A percentile compares a stretch with the other conserved stretches of the same genome.
Evolutionary conservation across 2,329 filamentous ascomycete genomes (phyloP).

Genomic region (Xylariaceae sp.): DNA sequence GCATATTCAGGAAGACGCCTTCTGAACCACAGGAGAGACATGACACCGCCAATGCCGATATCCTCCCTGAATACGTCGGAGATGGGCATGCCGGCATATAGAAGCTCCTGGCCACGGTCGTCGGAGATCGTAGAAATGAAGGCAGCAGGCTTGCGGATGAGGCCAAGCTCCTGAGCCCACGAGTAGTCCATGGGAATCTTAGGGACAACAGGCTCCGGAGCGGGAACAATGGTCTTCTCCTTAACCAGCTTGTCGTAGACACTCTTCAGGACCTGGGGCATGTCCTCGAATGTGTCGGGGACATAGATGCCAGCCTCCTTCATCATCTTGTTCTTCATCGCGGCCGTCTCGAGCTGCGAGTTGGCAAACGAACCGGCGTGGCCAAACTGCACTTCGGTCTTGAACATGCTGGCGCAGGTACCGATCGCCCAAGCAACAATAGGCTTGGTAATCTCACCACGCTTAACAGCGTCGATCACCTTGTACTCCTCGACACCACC

Average conservation of each 20-base stretch:
- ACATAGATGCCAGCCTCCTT: slow-evolving; percentile 90
- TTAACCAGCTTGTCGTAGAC: slow-evolving; percentile 88
- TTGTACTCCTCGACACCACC: slow-evolving; percentile 99
- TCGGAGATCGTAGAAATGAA: slow-evolving; percentile 99
- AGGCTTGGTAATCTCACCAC: slow-evolving; percentile 92
- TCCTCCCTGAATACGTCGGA: slow-evolving; percentile 99
- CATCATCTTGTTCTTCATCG: slow-evolving; percentile 96
- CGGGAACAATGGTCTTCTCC: slow-evolving; percentile 77
- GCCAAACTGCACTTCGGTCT: slow-evolving; percentile 99
- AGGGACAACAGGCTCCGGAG: slow-evolving; percentile 84
- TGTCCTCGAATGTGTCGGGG: slow-evolving; percentile 93
- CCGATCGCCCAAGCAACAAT: slow-evolving; percentile 99
- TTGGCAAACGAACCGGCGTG: slow-evolving; percentile 98
- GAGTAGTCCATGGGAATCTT: slow-evolving; percentile 99
- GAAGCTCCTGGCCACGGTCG: slow-evolving; percentile 97
- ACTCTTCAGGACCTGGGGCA: slow-evolving; percentile 67
- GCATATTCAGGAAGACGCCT: slow-evolving; percentile 92
- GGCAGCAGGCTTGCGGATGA: slow-evolving; percentile 98
- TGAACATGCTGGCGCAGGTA: slow-evolving; percentile 99
- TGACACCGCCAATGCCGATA: slow-evolving; percentile 98
- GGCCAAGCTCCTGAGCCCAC: slow-evolving; percentile 98
- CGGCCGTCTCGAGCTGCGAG: slow-evolving; percentile 96
- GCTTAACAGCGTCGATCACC: slow-evolving; percentile 96
- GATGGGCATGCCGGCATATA: slow-evolving; percentile 99
- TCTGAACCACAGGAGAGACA: slow-evolving; percentile 99